Base-by-base conservation (phyloP, 345 rosid genomes). In the Erysimum cheiranthoides region DNA sequence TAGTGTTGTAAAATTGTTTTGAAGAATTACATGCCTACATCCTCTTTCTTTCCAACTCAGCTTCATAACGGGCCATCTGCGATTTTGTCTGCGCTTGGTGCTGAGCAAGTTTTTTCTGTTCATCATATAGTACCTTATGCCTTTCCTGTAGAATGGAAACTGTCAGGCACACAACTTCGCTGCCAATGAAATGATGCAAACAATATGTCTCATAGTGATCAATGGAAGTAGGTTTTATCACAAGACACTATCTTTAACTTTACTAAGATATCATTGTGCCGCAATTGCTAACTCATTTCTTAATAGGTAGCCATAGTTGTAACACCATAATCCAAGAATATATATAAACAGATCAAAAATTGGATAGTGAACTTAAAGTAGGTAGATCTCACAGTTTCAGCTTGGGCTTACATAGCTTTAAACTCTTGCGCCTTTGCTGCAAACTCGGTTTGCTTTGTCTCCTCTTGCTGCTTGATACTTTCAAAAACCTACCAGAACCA, bases 71-170 rank as follows among this genome's bases (percentile, higher is more conserved):
- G n/a, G 96, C 96, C 96, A 91, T 93, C 83, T 91, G 97, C 17
- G 99, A 93, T 85, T 92, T 95, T n/a, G 90, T 87, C 72, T 95
- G 97, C 10, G 99, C 99, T 75, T 89, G 96, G 79, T 88, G 89
- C 84, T 93, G 96, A 59, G 94, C 83, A 74, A 95, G 79, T 75
- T 90, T 93, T 70, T 85, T 95, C 80, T 95, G 97, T 72, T 95
- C 99, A 60, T 93, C 98, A 61, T 89, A 95, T 66, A 93, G 67
- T 14, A 95, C 97, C 80, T 91, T 85, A 68, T 93, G 91, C 71
- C 93, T 87, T 82, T 95, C 99, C 99, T 95, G 87, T 68, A 76
- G 87, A 66, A 46, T 43, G 59, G 38, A 61, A 73, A 53, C 61
- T 53, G 32, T 73, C 60, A 79, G 42, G 21, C 42, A 53, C 61